Evolutionary conservation across 148 eudicot species (phyloP).

Genomic region (Amaranthus cruentus): DNA sequence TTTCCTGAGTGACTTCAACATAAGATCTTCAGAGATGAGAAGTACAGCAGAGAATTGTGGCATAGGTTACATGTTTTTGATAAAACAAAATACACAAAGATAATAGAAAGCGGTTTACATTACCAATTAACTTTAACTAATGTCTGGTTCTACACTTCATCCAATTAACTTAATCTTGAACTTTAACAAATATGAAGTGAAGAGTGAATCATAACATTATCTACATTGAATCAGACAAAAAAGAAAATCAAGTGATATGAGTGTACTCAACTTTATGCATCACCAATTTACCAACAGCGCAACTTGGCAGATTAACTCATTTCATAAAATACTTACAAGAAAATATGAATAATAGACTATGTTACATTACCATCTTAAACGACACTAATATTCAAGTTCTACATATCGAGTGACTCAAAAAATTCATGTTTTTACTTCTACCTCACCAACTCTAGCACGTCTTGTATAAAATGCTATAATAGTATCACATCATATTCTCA

Average conservation of each 20-base stretch:
- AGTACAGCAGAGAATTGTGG: neutral
- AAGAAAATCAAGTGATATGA: neutral
- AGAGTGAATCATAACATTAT: too few relatives aligned
- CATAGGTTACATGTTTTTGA: neutral
- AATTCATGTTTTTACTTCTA: neutral
- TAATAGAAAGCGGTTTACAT: too few relatives aligned
- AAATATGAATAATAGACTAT: neutral
- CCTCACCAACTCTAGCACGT: neutral
- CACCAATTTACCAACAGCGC: neutral
- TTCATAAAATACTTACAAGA: neutral
- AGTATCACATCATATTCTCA: neutral
- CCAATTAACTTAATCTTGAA: too few relatives aligned
- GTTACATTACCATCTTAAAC: neutral
- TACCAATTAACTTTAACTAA: too few relatives aligned
- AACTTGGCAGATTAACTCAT: neutral
- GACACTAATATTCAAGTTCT: too few relatives aligned
- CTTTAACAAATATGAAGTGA: too few relatives aligned
- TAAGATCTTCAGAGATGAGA: neutral
- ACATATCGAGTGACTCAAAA: neutral
- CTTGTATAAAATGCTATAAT: neutral
- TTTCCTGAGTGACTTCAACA: neutral
- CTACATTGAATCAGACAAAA: neutral
- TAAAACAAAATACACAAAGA: neutral
- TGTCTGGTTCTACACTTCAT: too few relatives aligned
- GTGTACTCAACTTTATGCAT: neutral